Conservation (phyloP, 768 basidiomycete species). For the Mycena filopes region DNA sequence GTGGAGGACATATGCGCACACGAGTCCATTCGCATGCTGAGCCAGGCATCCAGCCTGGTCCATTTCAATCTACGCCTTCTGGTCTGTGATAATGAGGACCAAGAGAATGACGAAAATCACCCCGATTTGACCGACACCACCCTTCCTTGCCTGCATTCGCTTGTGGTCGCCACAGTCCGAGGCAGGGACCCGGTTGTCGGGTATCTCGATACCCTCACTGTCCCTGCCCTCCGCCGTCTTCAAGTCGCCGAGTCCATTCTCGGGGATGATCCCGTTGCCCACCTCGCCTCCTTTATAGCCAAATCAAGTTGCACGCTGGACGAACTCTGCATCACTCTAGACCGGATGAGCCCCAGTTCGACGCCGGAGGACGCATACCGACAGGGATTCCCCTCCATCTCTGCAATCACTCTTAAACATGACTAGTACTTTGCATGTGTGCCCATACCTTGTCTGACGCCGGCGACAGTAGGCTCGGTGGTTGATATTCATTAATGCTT, state of each 20-base stretch:
- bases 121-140: not conserved
- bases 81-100: too few relatives aligned
- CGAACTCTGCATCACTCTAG: not conserved
- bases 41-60: not conserved
- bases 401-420: too few relatives aligned
- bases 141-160: not conserved
- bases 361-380: not conserved
- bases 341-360: not conserved
- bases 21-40: not conserved
- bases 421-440: too few relatives aligned
- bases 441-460: too few relatives aligned
- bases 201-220: not conserved
- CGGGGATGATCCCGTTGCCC: not conserved
- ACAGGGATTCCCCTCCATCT: not conserved
- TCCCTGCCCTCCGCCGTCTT: not conserved
- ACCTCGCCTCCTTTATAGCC: not conserved
- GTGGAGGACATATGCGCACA: not conserved
- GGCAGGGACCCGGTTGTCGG: not conserved
- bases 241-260: not conserved
- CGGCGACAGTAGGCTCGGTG: too few relatives aligned
- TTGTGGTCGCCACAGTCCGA: not conserved
- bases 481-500: too few relatives aligned
- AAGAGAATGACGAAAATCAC: not conserved
- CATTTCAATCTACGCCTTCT: not conserved
- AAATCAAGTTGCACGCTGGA: not conserved